phyloP scores from a whole-genome alignment of 805 yeast genomes.

The Nematodospora valgi region DNA sequence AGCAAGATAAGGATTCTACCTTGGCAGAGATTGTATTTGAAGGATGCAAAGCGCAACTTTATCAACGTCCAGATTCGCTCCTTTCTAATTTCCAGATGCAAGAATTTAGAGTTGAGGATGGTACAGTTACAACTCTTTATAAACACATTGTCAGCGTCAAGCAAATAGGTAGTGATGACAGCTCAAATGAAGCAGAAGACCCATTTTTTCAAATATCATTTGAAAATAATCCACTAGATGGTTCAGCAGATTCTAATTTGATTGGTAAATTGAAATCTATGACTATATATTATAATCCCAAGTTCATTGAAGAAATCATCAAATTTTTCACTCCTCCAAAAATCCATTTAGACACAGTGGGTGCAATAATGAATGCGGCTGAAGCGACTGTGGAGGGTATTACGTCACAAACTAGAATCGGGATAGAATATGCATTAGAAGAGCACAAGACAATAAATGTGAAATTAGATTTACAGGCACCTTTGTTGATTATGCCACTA shows the following conservation, averaged over 20 bases:
- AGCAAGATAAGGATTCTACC: constrained; percentile 38
- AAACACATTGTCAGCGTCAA: constrained; percentile 86
- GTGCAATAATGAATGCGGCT: constrained; percentile 90
- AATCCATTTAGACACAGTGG: constrained; percentile 81
- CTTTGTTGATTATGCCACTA: constrained; percentile 80
- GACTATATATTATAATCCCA: constrained; percentile 87
- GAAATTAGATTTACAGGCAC: constrained; percentile 89
- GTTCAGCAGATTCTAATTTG: constrained; percentile 74
- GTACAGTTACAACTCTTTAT: constrained; percentile 73
- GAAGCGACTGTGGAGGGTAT: constrained; percentile 91
- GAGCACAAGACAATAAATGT: constrained; percentile 90
- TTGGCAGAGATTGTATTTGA: constrained; percentile 80
- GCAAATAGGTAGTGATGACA: constrained; percentile 38
- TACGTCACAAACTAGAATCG: constrained; percentile 84
- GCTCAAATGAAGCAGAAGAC: constrained; percentile 4
- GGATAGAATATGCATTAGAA: constrained; percentile 87
- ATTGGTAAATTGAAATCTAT: constrained; percentile 75
- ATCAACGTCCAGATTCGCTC: constrained; percentile 77
- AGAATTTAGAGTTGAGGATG: constrained; percentile 85
- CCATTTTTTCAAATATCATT: constrained; percentile 82
- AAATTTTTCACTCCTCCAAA: constrained; percentile 84
- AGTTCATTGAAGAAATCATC: constrained; percentile 70
- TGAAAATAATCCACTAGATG: constrained; percentile 85
- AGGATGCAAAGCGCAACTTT: constrained; percentile 70
- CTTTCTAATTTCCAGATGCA: constrained; percentile 68